Base-by-base conservation (phyloP, 352 stramenopile species). In the Globisporangium alternatum region DNA sequence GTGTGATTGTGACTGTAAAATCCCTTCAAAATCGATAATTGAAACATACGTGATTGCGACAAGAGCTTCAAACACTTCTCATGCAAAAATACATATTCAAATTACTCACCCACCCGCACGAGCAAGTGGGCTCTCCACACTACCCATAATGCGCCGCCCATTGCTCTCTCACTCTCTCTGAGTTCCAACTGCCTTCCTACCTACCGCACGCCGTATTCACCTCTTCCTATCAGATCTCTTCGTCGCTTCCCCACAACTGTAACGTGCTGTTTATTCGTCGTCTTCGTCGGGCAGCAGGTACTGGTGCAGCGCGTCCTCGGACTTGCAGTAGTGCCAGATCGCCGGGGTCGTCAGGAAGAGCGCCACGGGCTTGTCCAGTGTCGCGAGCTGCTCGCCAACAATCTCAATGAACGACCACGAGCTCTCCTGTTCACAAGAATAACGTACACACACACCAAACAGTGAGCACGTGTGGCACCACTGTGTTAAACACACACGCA, bases 291-390 rank as follows among this genome's bases (percentile, higher is more conserved):
- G 79, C 8, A 91, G 70, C 64, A 94, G 60, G 56, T 92, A 94
- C 56, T 91, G 79, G 69, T 87, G 76, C 70, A 94, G 80, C 52
- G 77, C 80, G 52, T 91, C 79, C 63, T 94, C 83, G 1, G 78
- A 78, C 65, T 91, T 89, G 80, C 85, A 93, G 66, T 89, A 96
- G 70, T 96, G 87, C 76, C 83, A 96, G 31, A 94, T 47, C 51
- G 81, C 87, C 5, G 83, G 85, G 1, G 76, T 81, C 30, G 75
- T 76, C 45, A 90, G 65, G 62, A 96, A 96, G 13, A 91, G 63
- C 37, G 73, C 77, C 41, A 91, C 79, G 22, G 80, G 88, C 54
- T 75, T 80, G 60, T 85, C 78, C 13, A 96, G 72, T 13, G 72
- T 77, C 65, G 71, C 62, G 7, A 96, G 72, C 64, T 93, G 91